Evolutionary conservation across 257 asterid genomes (phyloP).

Genomic region (Solanum clarkiae): DNA sequence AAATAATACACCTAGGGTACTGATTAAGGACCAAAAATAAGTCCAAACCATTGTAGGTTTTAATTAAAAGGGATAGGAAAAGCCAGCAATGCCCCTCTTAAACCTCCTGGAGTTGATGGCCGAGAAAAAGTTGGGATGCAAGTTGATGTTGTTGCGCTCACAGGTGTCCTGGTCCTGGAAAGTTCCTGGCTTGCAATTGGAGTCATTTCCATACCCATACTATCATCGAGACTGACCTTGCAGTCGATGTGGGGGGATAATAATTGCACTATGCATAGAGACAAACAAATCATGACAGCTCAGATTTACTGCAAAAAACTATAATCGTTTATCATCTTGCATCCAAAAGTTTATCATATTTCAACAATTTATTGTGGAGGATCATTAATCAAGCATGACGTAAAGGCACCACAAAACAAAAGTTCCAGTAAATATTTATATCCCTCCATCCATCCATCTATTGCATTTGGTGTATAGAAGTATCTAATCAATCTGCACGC

Average conservation of each 20-base stretch:
- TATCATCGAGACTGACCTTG: conserved; percentile 8
- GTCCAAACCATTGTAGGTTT: too few relatives aligned
- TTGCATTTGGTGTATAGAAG: neutral
- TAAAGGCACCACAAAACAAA: neutral
- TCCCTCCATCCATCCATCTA: neutral
- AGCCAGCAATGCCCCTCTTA: too few relatives aligned
- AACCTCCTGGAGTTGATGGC: too few relatives aligned
- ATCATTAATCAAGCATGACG: neutral
- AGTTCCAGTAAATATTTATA: neutral
- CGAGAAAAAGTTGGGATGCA: neutral
- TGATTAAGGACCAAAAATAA: too few relatives aligned
- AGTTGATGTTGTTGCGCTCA: conserved; percentile 9
- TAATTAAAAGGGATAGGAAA: too few relatives aligned
- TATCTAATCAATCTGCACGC: neutral
- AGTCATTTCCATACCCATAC: conserved; percentile 8
- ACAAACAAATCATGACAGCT: conserved; percentile 26
- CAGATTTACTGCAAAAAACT: conserved; percentile 16
- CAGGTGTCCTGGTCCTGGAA: conserved; percentile 13
- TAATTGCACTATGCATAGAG: conserved; percentile 19
- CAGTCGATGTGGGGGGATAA: conserved; percentile 17
- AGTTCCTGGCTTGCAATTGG: conserved; percentile 12
- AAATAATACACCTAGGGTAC: too few relatives aligned
- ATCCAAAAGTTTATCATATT: neutral
- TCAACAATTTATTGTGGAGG: neutral
- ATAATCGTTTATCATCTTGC: neutral